Evolutionary conservation across 2,329 filamentous ascomycete genomes (phyloP), one percentile per base, ranked within the genome.

Genomic region (Alternaria brassicae): DNA sequence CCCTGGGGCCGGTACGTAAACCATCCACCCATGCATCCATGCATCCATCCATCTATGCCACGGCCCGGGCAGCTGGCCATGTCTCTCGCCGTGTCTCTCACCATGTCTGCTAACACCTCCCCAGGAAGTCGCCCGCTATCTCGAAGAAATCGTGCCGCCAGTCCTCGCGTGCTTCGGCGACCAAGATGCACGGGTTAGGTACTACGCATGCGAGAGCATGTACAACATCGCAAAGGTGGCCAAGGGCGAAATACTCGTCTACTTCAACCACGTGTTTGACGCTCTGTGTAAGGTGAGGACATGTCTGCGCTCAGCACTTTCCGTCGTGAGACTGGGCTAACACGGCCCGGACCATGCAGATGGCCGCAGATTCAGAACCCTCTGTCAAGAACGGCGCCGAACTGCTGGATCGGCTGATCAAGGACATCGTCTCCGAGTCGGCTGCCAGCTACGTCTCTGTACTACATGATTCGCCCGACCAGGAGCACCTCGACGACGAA

Each of bases 211-310:
- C 80, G 95, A 99, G 82, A 96, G 93, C 78, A 99, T 99, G 95
- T 99, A 99, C 81, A 99, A 99, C 79, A 99, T 99, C 75, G 93
- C 95, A 74, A 99, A 99, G 81, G 95, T 99, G 47, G 95, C 94
- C 61, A 99, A 99, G 80, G 95, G 96, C 36, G 95, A 99, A 79
- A 95, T 99, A 19, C 80, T 99, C 66, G 87, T 96, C 39, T 99
- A 97, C 82, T 99, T 99, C 80, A 99, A 99, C 80, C 91, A 96
- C 72, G 95, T 99, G 64, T 99, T 99, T 74, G 95, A 99, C 81
- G 93, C 95, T 21, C 83, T 99, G 54, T 97, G 93, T 82, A 98
- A 97, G 86, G 93, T 96, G 63, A 41, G 62, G 6, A 15, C 13
- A 12, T 36, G 32, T 6, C 15, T 36, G 30, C 4, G 10, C 30